Conservation (phyloP, 345 rosid species). For the Populus davidiana region DNA sequence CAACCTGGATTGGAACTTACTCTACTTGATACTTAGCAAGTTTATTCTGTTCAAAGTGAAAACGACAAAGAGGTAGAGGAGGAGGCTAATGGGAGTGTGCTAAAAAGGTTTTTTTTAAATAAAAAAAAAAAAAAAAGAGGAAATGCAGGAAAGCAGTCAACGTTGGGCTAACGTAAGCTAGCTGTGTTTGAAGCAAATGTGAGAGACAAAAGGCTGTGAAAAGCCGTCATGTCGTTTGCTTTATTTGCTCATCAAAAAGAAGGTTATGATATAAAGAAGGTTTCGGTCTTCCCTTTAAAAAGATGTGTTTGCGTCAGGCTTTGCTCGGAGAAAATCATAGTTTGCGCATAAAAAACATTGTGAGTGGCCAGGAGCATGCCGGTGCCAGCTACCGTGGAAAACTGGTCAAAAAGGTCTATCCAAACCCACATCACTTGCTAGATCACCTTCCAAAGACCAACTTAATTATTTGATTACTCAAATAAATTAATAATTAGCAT, state of each 20-base stretch:
- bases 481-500: background rate
- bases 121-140: too few relatives aligned
- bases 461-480: background rate
- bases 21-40: background rate
- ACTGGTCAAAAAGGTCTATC: background rate
- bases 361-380: background rate
- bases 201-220: conserved; percentile 16
- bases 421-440: background rate
- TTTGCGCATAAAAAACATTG: background rate
- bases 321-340: background rate
- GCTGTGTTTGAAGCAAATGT: background rate
- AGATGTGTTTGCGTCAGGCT: conserved; percentile 15
- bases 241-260: background rate
- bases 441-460: too few relatives aligned
- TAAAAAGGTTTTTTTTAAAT: too few relatives aligned
- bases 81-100: background rate
- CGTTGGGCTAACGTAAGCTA: conserved; percentile 11
- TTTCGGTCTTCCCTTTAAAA: conserved; percentile 1
- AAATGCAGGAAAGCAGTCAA: background rate
- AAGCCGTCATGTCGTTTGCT: conserved; percentile 18
- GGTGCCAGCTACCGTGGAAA: too few relatives aligned
- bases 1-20: too few relatives aligned
- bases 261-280: background rate
- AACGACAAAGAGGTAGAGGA: background rate
- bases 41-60: background rate